A percentile compares a stretch with the other conserved stretches of the same genome.
Conservation (phyloP, 139 green algal genomes). For the Edaphochlamys debaryana region DNA sequence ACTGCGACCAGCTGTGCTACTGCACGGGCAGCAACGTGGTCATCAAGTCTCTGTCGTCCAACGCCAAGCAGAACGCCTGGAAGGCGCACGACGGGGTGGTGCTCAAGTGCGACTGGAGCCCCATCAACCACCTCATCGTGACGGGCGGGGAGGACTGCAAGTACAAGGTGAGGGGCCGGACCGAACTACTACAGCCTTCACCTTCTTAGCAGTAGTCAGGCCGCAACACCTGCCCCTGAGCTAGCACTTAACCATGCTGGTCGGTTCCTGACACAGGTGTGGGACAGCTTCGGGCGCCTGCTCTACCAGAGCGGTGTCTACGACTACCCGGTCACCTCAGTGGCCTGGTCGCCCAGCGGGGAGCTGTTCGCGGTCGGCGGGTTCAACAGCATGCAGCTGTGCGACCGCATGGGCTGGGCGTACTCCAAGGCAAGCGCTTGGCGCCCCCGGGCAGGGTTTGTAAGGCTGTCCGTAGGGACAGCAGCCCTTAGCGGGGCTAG, state of each 20-base stretch:
- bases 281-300: slow-evolving; percentile 77
- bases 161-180: slow-evolving; percentile 73
- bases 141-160: slow-evolving; percentile 83
- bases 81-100: slow-evolving; percentile 64
- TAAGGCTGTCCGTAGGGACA: too few relatives aligned
- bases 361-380: slow-evolving; percentile 74
- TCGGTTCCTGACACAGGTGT: too few relatives aligned
- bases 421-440: slow-evolving; percentile 70
- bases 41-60: slow-evolving; percentile 65
- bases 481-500: too few relatives aligned
- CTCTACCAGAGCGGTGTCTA: slow-evolving; percentile 70
- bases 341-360: slow-evolving; percentile 75
- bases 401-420: slow-evolving; percentile 74
- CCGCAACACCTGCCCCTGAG: too few relatives aligned
- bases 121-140: slow-evolving; percentile 75
- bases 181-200: too few relatives aligned
- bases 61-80: slow-evolving; percentile 59
- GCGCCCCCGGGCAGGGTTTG: too few relatives aligned
- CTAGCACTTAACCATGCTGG: too few relatives aligned
- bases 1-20: slow-evolving; percentile 71
- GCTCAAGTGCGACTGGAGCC: slow-evolving; percentile 78
- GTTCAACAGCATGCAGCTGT: slow-evolving; percentile 76
- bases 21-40: slow-evolving; percentile 66
- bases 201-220: too few relatives aligned
- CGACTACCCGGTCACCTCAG: slow-evolving; percentile 65